Conservation (phyloP, 108 stramenopile genomes). For the Pseudonitzschia pungens region DNA sequence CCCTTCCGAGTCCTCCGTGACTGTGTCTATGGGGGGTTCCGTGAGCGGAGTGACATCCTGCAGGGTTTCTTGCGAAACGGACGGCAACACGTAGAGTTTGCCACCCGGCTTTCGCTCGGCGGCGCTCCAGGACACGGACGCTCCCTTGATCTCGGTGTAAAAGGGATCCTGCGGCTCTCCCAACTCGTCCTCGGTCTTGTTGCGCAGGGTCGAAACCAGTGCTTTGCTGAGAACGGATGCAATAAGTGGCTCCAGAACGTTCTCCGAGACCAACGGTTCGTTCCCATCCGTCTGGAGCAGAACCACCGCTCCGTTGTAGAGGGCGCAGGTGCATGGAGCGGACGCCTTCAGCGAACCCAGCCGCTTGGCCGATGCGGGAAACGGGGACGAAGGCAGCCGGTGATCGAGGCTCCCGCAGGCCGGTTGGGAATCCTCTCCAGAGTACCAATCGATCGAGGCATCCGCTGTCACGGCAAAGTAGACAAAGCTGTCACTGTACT, state of each 20-base stretch:
- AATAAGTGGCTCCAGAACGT: background rate
- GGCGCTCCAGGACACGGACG: background rate
- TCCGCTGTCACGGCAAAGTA: constrained; percentile 15
- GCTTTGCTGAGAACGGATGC: background rate
- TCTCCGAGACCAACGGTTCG: background rate
- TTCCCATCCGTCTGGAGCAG: background rate
- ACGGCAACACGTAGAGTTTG: background rate
- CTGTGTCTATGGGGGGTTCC: background rate
- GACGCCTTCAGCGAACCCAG: background rate
- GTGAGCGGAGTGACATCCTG: background rate
- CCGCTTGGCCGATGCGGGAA: background rate
- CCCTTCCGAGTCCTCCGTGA: background rate
- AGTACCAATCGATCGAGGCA: constrained; percentile 15
- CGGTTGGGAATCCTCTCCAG: background rate
- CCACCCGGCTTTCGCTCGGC: background rate
- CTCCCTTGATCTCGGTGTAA: constrained; percentile 11
- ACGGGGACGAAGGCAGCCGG: background rate
- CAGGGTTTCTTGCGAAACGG: background rate
- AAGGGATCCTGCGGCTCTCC: background rate
- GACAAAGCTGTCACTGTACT: background rate
- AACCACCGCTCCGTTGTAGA: constrained; percentile 9
- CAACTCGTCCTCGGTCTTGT: background rate
- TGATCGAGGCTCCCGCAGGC: constrained; percentile 2
- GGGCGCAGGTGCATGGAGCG: constrained; percentile 7
- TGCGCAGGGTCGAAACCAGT: background rate